phyloP scores from a whole-genome alignment of 495 filamentous ascomycete genomes.

The Baudoinia panamericana region DNA sequence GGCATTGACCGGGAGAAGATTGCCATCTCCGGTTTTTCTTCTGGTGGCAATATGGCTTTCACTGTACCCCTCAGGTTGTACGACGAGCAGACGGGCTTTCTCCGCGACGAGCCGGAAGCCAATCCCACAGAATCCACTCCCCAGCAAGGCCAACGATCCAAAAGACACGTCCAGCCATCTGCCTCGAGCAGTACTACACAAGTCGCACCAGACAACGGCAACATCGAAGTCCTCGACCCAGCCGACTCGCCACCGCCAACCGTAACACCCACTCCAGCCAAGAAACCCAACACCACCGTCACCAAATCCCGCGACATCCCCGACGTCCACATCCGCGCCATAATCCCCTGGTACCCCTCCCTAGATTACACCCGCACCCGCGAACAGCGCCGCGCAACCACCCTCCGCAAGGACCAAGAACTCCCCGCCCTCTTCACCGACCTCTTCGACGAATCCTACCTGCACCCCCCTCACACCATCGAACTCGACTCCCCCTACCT shows the following conservation, averaged over 20 bases:
- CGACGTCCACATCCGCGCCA: conserved; percentile 37
- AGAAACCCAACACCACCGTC: not conserved
- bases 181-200: conserved; percentile 9
- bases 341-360: conserved; percentile 71
- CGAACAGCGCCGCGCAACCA: conserved; percentile 51
- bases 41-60: conserved; percentile 75
- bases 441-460: conserved; percentile 78
- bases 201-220: conserved; percentile 1
- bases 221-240: not conserved
- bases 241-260: not conserved
- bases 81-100: conserved; percentile 26
- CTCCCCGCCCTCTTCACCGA: conserved; percentile 61
- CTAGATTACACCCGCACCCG: conserved; percentile 71
- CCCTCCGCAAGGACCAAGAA: conserved; percentile 50
- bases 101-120: conserved; percentile 10
- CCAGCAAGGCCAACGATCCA: not conserved
- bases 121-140: not conserved
- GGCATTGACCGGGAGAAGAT: conserved; percentile 48
- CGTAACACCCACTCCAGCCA: not conserved
- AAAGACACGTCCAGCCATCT: not conserved
- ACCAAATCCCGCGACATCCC: not conserved
- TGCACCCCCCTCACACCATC: conserved; percentile 42
- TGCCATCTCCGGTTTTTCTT: conserved; percentile 71
- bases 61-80: conserved; percentile 61
- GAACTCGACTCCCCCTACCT: conserved; percentile 46